These are phyloP conservation scores for Teunomyces gatunensis DNA, from an alignment of 805 yeast genomes.

Conservation along the genomic window DNA sequence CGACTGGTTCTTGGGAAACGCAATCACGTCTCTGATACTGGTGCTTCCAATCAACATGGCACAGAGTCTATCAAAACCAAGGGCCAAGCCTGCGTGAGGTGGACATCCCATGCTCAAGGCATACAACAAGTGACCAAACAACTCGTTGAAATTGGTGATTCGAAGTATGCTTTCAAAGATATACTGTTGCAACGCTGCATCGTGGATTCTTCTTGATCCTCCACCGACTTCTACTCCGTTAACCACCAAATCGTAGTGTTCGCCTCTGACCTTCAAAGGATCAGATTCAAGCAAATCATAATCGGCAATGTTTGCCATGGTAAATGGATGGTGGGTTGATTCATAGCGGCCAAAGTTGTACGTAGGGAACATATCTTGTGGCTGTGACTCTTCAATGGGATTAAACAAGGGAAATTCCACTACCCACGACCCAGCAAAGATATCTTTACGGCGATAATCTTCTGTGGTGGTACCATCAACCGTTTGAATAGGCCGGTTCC, in stretches of 20 bases:
- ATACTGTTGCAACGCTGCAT: slow-evolving; percentile 69
- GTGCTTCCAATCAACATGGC: slow-evolving; percentile 80
- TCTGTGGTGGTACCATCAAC: slow-evolving; percentile 8
- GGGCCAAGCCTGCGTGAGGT: slow-evolving; percentile 96
- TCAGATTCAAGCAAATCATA: slow-evolving; percentile 50
- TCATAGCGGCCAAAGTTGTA: slow-evolving; percentile 50
- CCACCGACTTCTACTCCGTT: slow-evolving; percentile 98
- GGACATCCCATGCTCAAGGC: slow-evolving; percentile 94
- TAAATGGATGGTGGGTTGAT: slow-evolving; percentile 96
- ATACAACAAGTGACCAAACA: slow-evolving; percentile 82
- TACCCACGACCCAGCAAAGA: slow-evolving; percentile 77
- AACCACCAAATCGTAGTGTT: slow-evolving; percentile 89
- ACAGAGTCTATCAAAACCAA: slow-evolving; percentile 91
- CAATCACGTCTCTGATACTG: slow-evolving; percentile 89
- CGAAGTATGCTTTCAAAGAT: slow-evolving; percentile 64
- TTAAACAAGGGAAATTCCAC: slow-evolving; percentile 90
- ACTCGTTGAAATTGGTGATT: slow-evolving; percentile 53
- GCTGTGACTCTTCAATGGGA: slow-evolving; percentile 51
- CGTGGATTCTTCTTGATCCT: slow-evolving; percentile 94
- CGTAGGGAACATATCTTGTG: slow-evolving; percentile 49
- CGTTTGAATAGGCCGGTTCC: slow-evolving; percentile 41
- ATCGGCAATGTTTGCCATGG: slow-evolving; percentile 80
- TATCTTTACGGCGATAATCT: slow-evolving; percentile 24
- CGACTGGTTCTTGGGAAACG: slow-evolving; percentile 89
- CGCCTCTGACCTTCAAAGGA: slow-evolving; percentile 74